Conservation (phyloP, 2,329 filamentous ascomycete genomes). For the Colletotrichum scovillei region DNA sequence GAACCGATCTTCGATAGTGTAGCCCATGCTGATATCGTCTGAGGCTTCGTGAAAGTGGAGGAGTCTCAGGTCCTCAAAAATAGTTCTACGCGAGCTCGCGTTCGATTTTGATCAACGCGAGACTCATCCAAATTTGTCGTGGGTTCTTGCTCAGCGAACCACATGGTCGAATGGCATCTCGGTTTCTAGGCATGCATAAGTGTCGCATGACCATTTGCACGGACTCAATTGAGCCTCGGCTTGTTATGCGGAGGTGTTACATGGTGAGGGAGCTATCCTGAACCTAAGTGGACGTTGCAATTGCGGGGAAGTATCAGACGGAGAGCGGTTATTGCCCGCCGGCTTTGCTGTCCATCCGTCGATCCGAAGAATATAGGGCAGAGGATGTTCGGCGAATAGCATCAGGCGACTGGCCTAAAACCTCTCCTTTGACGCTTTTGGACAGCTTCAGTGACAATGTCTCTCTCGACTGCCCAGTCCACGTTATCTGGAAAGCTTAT, state of each 20-base stretch:
- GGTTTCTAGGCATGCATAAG: not conserved
- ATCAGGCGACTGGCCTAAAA: not conserved
- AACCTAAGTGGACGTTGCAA: conserved; percentile 2
- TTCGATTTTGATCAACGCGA: not conserved
- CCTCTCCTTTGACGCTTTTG: not conserved
- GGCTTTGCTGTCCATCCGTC: not conserved
- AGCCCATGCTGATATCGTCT: not conserved
- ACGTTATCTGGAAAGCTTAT: not conserved
- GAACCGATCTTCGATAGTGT: conserved; percentile 26
- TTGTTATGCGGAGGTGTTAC: conserved; percentile 7
- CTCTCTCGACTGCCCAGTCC: not conserved
- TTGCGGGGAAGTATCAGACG: conserved; percentile 25
- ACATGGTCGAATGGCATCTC: not conserved
- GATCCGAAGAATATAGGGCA: not conserved
- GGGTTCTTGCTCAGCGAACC: not conserved
- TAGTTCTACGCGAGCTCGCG: not conserved
- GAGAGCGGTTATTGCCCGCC: not conserved
- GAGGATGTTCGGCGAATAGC: not conserved
- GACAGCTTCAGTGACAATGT: not conserved
- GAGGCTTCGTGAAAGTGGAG: not conserved
- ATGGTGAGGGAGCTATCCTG: conserved; percentile 8
- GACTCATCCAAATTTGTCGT: not conserved
- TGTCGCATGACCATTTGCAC: not conserved
- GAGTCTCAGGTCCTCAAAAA: not conserved
- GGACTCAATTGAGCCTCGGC: conserved; percentile 3